A percentile compares a stretch with the other conserved stretches of the same genome.
Conservation (phyloP, 352 stramenopile genomes). For the Phytopythium ostracodes region DNA sequence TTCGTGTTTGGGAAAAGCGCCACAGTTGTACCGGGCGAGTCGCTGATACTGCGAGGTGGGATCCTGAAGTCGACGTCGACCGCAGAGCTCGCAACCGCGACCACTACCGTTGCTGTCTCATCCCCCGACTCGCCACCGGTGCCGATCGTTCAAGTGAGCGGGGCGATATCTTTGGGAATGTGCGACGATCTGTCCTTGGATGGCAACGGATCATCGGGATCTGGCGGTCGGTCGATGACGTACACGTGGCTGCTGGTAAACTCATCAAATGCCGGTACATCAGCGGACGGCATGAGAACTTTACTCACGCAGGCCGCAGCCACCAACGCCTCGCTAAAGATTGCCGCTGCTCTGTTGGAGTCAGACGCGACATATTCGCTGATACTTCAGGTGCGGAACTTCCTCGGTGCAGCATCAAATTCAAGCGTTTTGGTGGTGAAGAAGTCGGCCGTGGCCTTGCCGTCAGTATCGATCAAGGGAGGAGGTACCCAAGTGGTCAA, state of each 20-base stretch:
- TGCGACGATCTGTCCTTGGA: conserved; percentile 63
- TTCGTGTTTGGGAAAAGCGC: conserved; percentile 44
- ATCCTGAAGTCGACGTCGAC: conserved; percentile 46
- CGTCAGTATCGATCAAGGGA: conserved; percentile 50
- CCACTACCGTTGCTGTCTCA: conserved; percentile 24
- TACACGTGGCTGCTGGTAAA: conserved; percentile 45
- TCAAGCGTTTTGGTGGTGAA: conserved; percentile 38
- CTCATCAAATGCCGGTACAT: conserved; percentile 14
- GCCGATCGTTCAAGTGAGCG: conserved; percentile 38
- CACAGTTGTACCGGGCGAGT: conserved; percentile 35
- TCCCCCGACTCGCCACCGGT: conserved; percentile 36
- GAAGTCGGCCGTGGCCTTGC: conserved; percentile 45
- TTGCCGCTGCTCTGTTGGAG: conserved; percentile 31
- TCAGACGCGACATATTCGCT: conserved; percentile 39
- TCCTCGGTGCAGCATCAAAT: conserved; percentile 40
- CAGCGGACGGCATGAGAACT: conserved; percentile 15
- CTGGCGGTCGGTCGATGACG: conserved; percentile 46
- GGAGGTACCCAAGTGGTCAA: conserved; percentile 30
- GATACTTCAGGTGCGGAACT: conserved; percentile 42
- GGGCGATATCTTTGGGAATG: conserved; percentile 40
- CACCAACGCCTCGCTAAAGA: conserved; percentile 28
- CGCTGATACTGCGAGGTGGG: conserved; percentile 30
- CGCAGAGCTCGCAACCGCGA: conserved; percentile 32
- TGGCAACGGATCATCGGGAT: conserved; percentile 44
- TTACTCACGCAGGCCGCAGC: conserved; percentile 20